These are phyloP conservation scores for Saturnispora diversa DNA, from an alignment of 805 yeast genomes.

Conservation along the genomic window DNA sequence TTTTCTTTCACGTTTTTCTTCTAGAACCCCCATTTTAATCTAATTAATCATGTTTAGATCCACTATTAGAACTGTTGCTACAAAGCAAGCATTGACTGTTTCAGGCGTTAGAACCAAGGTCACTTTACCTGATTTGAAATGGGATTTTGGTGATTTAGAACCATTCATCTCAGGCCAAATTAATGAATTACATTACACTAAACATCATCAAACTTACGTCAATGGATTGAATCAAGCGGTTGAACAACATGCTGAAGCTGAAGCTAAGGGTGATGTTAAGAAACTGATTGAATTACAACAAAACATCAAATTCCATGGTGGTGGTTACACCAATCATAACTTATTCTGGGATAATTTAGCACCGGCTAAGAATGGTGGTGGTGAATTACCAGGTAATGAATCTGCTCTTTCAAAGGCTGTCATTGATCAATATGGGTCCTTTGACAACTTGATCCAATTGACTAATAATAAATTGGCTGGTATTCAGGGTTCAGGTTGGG, in stretches of 20 bases:
- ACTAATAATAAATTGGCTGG: slow-evolving; percentile 74
- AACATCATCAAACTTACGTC: slow-evolving; percentile 90
- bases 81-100: slow-evolving; percentile 13
- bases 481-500: slow-evolving; percentile 95
- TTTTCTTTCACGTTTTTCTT: too few species aligned
- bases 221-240: slow-evolving; percentile 72
- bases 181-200: slow-evolving; percentile 78
- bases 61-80: slow-evolving; percentile 21
- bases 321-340: slow-evolving; percentile 82
- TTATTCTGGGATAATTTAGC: slow-evolving; percentile 85
- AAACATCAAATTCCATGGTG: slow-evolving; percentile 82
- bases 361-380: slow-evolving; percentile 71
- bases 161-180: slow-evolving; percentile 81
- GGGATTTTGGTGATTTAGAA: slow-evolving; percentile 79
- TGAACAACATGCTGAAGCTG: slow-evolving; percentile 65
- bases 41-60: slow-evolving; percentile 16
- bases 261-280: slow-evolving; percentile 47
- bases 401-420: slow-evolving; percentile 56
- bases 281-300: slow-evolving; percentile 60
- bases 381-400: slow-evolving; percentile 48
- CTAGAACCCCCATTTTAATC: too few species aligned
- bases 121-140: slow-evolving; percentile 72
- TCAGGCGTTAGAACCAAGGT: slow-evolving; percentile 50
- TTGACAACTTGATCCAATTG: slow-evolving; percentile 55
- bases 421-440: slow-evolving; percentile 55